Evolutionary conservation across 2,329 filamentous ascomycete genomes (phyloP).

Genomic region (Scedosporium boydii): DNA sequence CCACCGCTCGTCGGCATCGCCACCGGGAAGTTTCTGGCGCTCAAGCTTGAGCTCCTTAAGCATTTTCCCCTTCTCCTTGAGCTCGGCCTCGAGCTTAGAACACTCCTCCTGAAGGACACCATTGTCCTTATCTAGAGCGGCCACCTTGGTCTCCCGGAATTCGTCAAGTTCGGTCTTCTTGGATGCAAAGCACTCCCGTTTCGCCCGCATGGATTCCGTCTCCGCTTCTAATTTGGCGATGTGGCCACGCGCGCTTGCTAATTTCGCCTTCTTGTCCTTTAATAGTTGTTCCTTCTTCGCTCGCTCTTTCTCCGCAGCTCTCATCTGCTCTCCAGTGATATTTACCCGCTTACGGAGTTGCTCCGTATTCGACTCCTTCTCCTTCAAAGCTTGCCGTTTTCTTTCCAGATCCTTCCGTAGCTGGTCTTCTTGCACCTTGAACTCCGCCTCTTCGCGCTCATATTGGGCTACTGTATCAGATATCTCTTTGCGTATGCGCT

Average conservation of each 20-base stretch:
- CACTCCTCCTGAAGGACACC: conserved; percentile 54
- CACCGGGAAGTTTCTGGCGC: conserved; percentile 52
- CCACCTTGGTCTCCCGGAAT: conserved; percentile 41
- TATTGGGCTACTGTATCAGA: conserved; percentile 67
- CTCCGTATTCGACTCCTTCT: conserved; percentile 84
- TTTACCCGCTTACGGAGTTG: conserved; percentile 76
- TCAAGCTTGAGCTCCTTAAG: conserved; percentile 67
- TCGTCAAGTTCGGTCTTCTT: conserved; percentile 42
- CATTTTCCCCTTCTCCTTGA: conserved; percentile 53
- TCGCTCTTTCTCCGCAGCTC: conserved; percentile 68
- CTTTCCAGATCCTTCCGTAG: conserved; percentile 70
- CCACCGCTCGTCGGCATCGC: conserved; percentile 50
- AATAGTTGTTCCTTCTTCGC: conserved; percentile 66
- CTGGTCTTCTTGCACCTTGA: conserved; percentile 53
- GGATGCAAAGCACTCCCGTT: conserved; percentile 42
- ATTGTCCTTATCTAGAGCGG: conserved; percentile 45
- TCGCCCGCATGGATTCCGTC: conserved; percentile 47
- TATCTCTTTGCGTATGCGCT: conserved; percentile 71
- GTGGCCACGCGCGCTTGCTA: conserved; percentile 60
- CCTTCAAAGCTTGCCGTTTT: conserved; percentile 67
- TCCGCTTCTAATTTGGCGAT: conserved; percentile 59
- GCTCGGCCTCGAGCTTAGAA: conserved; percentile 57
- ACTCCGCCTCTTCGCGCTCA: conserved; percentile 62
- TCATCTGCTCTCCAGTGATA: conserved; percentile 70
- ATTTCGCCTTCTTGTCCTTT: conserved; percentile 59